Percentiles rank a stretch among this genome's conserved stretches.
Evolutionary conservation across 208 protist species (phyloP).

Genomic region (Trypanosoma cruzi): DNA sequence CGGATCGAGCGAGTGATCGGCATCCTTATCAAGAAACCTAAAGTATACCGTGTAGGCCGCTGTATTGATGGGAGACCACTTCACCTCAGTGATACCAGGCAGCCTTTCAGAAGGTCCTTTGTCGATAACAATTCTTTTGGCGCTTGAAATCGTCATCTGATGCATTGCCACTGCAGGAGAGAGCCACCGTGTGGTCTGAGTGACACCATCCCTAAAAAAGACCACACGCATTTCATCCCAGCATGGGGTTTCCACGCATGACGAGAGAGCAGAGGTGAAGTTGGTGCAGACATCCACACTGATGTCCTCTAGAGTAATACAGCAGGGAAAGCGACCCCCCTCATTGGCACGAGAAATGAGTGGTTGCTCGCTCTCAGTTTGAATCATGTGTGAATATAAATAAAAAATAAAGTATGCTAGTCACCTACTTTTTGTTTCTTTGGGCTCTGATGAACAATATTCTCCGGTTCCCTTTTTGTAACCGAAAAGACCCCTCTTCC

Average conservation of each 20-base stretch:
- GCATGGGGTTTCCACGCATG: constrained; percentile 24
- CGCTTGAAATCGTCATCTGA: background rate
- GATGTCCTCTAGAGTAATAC: constrained; percentile 58
- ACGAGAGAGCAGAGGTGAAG: background rate
- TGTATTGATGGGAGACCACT: constrained; percentile 52
- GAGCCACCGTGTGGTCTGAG: constrained; percentile 60
- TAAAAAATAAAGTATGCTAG: too few relatives aligned
- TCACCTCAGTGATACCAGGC: constrained; percentile 9
- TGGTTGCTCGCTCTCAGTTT: too few relatives aligned
- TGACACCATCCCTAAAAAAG: constrained; percentile 41
- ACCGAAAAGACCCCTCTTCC: too few relatives aligned
- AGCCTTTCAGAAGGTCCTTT: background rate
- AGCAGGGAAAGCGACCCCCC: constrained; percentile 40
- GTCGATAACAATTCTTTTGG: background rate
- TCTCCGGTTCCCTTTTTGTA: too few relatives aligned
- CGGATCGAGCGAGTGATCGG: constrained; percentile 15
- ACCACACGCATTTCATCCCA: constrained; percentile 64
- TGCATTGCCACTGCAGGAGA: constrained; percentile 31
- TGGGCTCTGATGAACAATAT: too few relatives aligned
- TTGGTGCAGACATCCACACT: constrained; percentile 30
- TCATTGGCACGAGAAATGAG: background rate
- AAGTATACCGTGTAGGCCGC: constrained; percentile 59
- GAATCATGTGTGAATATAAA: too few relatives aligned
- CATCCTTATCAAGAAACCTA: constrained; percentile 8
- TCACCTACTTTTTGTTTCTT: too few relatives aligned